These are phyloP conservation scores for Rugosomyces carneus DNA, from an alignment of 1,284 basidiomycete genomes.

Conservation along the genomic window DNA sequence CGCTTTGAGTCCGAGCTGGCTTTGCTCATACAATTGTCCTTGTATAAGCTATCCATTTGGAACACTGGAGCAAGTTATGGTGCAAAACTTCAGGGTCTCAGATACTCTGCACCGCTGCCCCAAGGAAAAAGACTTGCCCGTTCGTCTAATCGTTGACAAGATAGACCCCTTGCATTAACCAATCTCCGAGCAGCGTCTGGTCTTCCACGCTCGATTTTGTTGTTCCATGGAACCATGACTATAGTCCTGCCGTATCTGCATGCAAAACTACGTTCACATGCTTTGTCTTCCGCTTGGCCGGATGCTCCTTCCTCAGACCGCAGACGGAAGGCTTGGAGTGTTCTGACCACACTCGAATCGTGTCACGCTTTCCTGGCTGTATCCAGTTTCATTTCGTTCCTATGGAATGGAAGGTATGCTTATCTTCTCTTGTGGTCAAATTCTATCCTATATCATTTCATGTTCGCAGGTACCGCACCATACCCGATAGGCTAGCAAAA, in stretches of 20 bases:
- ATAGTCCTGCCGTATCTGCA: slow-evolving; percentile 78
- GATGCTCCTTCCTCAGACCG: slow-evolving; percentile 78
- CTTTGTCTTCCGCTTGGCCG: slow-evolving; percentile 83
- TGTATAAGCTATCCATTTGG: slow-evolving; percentile 87
- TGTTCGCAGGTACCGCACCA: slow-evolving; percentile 69
- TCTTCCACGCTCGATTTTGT: slow-evolving; percentile 51
- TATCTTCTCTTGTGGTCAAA: not conserved
- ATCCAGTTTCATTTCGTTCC: slow-evolving; percentile 76
- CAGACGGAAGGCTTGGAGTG: slow-evolving; percentile 72
- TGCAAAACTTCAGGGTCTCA: slow-evolving; percentile 84
- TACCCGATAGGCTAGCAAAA: slow-evolving; percentile 77
- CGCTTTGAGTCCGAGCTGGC: slow-evolving; percentile 79
- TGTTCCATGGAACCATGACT: slow-evolving; percentile 71
- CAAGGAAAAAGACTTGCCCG: slow-evolving; percentile 25
- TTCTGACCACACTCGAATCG: slow-evolving; percentile 66
- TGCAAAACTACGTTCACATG: slow-evolving; percentile 66
- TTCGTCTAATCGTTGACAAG: slow-evolving; percentile 22
- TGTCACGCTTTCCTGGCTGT: slow-evolving; percentile 56
- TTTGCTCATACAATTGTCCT: slow-evolving; percentile 67
- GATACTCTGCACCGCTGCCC: slow-evolving; percentile 37
- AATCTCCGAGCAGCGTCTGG: slow-evolving; percentile 46
- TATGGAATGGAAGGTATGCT: slow-evolving; percentile 80
- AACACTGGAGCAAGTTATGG: slow-evolving; percentile 84
- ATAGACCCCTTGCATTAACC: slow-evolving; percentile 17
- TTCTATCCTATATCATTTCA: slow-evolving; percentile 2